Base-by-base conservation (phyloP, 768 basidiomycete genomes). In the Lactifluus pinguis region DNA sequence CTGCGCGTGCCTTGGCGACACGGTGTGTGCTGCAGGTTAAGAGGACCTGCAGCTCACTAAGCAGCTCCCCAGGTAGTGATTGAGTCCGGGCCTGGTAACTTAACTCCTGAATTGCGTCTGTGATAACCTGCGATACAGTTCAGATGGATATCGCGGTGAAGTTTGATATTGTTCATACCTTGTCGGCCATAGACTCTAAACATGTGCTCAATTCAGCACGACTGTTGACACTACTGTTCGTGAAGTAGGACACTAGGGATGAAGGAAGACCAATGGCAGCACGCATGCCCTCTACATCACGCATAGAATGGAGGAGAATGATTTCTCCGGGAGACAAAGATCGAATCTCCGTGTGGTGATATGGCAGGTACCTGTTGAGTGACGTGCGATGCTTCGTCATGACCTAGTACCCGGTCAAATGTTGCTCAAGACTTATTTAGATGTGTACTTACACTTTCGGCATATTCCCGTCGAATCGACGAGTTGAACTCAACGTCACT, bases 401-500 rank as follows among this genome's bases (percentile, higher is more conserved):
- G 25, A 89, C 83, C 92, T 95, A 67, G 4, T 55, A 32, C 48
- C 60, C 11, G 13, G 25, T 61, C 11, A 63, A 32, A 38, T 6
- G 6, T 34, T 34, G 44, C 17, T 52, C 30, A 39, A 8, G 8
- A 55, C 25, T 8, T 15, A 44, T 14, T 8, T 13, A 41, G 14
- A n/a, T 53, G 45, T 10, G 29, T 21, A 65, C 83, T 66, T 67
- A 91, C 92, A 39, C 82, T 85, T 63, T 84, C 79, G 0, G 85
- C 84, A 67, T 87, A 95, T 67, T 95, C 92, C 67, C 87, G 87
- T 17, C 94, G 79, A 53, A 98, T 81, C 32, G 94, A 86, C 4
- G 92, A 87, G 69, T 92, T 95, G 69, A 95, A 97, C 71, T 95
- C 94, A 25, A 98, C 78, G 62, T 94, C 92, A 66, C 89, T 92